These are phyloP conservation scores for Euphorbia corollata DNA, from an alignment of 441 rosid species.

Conservation along the genomic window DNA sequence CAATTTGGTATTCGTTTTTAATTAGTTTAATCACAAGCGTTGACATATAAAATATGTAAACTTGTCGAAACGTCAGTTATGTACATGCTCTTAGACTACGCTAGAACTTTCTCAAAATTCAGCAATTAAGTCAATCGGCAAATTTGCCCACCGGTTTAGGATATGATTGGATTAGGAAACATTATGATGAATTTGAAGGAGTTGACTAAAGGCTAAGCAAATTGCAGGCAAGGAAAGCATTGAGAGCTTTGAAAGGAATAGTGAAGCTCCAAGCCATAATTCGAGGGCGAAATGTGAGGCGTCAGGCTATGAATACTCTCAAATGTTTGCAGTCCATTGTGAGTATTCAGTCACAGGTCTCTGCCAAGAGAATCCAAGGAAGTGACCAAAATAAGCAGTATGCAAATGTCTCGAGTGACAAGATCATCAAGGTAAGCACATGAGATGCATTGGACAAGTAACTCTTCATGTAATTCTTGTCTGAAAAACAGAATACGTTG, in stretches of 20 bases:
- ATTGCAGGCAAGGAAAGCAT: slow-evolving; percentile 79
- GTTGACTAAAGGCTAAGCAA: too few species aligned
- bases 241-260: slow-evolving; percentile 80
- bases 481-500: not conserved
- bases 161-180: too few species aligned
- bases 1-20: not conserved
- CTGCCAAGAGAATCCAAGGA: slow-evolving; percentile 43
- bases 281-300: slow-evolving; percentile 69
- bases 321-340: slow-evolving; percentile 80
- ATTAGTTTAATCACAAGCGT: not conserved
- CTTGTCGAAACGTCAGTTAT: too few species aligned
- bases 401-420: slow-evolving; percentile 5
- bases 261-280: slow-evolving; percentile 88
- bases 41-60: too few species aligned
- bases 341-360: slow-evolving; percentile 64
- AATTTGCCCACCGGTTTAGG: too few species aligned
- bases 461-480: not conserved
- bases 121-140: too few species aligned
- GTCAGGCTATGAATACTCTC: slow-evolving; percentile 65
- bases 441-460: not conserved
- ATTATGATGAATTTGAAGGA: too few species aligned
- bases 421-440: slow-evolving; percentile 15
- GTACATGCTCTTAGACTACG: too few species aligned
- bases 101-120: too few species aligned
- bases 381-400: slow-evolving; percentile 25